A percentile compares a stretch with the other conserved stretches of the same genome.
Conservation (phyloP, 345 rosid species). For the Eucalyptus curtisii region DNA sequence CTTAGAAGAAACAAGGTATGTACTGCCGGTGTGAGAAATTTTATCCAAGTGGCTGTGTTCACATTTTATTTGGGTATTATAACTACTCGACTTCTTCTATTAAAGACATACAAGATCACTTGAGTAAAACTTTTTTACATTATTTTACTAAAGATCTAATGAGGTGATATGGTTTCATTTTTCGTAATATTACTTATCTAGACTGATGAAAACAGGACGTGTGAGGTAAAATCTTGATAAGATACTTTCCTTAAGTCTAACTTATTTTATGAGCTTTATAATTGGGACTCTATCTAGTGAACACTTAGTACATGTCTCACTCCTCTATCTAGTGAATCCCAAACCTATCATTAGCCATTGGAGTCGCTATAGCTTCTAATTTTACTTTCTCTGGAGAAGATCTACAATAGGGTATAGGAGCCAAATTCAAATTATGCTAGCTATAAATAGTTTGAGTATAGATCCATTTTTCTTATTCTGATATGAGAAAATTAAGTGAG, state of each 20-base stretch:
- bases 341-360: background rate
- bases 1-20: background rate
- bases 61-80: background rate
- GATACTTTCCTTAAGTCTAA: background rate
- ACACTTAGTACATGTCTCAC: background rate
- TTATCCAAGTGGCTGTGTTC: background rate
- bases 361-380: background rate
- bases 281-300: too few species aligned
- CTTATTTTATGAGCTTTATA: background rate
- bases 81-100: background rate
- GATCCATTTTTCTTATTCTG: background rate
- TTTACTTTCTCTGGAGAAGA: background rate
- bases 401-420: background rate
- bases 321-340: too few species aligned
- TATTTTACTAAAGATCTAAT: too few species aligned
- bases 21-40: background rate
- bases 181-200: too few species aligned
- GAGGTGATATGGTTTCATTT: too few species aligned
- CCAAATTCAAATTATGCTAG: background rate
- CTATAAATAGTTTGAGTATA: background rate
- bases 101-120: background rate
- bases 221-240: background rate
- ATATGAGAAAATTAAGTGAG: background rate
- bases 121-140: background rate
- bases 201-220: too few species aligned